Evolutionary conservation across 2,329 filamentous ascomycete genomes (phyloP).

Genomic region (Lachnellula occidentalis): DNA sequence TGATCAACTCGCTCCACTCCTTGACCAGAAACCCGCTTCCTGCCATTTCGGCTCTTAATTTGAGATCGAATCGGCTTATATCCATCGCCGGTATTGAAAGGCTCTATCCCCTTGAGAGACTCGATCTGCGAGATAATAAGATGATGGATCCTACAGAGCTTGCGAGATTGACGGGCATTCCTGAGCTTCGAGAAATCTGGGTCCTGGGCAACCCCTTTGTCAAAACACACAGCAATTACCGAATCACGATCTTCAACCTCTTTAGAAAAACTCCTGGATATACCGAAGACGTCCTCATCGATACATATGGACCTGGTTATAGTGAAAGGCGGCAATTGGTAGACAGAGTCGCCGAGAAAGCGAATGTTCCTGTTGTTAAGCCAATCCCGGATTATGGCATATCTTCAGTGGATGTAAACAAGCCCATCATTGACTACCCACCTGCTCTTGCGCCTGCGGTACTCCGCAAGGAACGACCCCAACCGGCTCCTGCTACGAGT

Average conservation of each 20-base stretch:
- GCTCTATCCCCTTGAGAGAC: constrained; percentile 77
- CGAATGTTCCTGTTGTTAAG: constrained; percentile 73
- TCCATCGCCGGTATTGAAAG: constrained; percentile 89
- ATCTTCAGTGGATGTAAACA: constrained; percentile 60
- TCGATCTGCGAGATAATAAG: constrained; percentile 87
- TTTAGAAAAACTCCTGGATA: constrained; percentile 89
- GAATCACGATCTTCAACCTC: constrained; percentile 89
- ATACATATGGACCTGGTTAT: constrained; percentile 76
- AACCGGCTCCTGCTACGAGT: constrained; percentile 47
- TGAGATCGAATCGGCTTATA: constrained; percentile 79
- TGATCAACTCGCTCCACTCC: constrained; percentile 92
- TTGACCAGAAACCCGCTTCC: constrained; percentile 80
- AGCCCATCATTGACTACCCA: constrained; percentile 55
- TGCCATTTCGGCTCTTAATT: constrained; percentile 87
- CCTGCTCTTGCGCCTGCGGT: constrained; percentile 43
- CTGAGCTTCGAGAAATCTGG: constrained; percentile 88
- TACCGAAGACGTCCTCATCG: constrained; percentile 83
- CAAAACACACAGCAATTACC: constrained; percentile 77
- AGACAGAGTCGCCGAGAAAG: constrained; percentile 71
- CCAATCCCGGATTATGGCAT: constrained; percentile 55
- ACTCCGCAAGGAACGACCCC: constrained; percentile 52
- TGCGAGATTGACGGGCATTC: constrained; percentile 81
- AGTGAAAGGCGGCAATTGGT: constrained; percentile 78
- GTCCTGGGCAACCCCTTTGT: constrained; percentile 89
- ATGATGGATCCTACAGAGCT: constrained; percentile 88